Evolutionary conservation across 75 land plant genomes (phyloP), one percentile per base, ranked within the genome.

Genomic region (Pinus tabuliformis): DNA sequence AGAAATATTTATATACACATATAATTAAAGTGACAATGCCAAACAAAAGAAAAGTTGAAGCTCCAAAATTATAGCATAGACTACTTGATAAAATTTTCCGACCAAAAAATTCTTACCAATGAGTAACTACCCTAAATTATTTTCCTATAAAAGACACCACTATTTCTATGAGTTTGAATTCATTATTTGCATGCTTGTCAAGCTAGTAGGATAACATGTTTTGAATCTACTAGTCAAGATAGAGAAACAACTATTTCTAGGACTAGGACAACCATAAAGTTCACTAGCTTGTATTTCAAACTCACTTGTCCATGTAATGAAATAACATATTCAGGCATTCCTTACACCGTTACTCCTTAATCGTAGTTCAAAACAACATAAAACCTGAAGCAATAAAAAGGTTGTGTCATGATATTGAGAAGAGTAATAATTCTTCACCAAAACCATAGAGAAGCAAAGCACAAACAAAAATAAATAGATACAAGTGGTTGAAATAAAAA

Each of bases 381-480:
- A 52, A 68, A 42, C 71, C 71, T 68, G 42, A 7, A 68, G 42
- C n/a, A 49, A 49, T 6, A 37, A 68, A 21, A 42, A 68, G 71
- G 71, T n/a, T 68, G n/a, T 42, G 71, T 22, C 8, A 37, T 68
- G 20, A 68, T 39, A 39, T 17, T 45, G 12, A 68, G 18, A 45
- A 45, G 22, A 18, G 70, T 45, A 65, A 36, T 42, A 20, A n/a
- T 68, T 68, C 42, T 64, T 64, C 7, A 63, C 65, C 30, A 60
- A 24, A 11, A 24, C 30, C 37, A 13, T 39, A 20, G 22, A 21
- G 22, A 20, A 68, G 7, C 16, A 64, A 26, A 33, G 17, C 28
- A 64, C 15, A 64, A 42, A n/a, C 71, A 68, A n/a, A 68, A 68
- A 68, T 6, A 49, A 17, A 36, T 39, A 42, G 45, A 68, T 68